A percentile compares a stretch with the other conserved stretches of the same genome.
These are phyloP conservation scores for Anacardium occidentale DNA, from an alignment of 345 rosid species.

Conservation along the genomic window DNA sequence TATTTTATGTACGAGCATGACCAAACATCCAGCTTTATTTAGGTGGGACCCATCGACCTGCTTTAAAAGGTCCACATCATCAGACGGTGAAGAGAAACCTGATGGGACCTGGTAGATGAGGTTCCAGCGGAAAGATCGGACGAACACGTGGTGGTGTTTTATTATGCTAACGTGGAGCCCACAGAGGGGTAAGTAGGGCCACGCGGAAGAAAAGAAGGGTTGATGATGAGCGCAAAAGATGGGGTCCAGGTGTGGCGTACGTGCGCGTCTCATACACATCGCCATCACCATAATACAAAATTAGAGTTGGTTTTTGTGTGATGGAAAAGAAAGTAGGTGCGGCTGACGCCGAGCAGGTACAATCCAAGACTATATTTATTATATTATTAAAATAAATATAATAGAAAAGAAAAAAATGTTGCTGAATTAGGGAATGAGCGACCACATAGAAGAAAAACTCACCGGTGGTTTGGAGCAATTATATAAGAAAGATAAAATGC, in stretches of 20 bases:
- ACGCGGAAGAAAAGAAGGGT: not conserved
- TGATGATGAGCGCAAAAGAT: not conserved
- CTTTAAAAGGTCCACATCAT: slow-evolving; percentile 21
- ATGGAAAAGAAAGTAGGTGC: not conserved
- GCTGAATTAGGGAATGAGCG: too few species aligned
- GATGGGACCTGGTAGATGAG: slow-evolving; percentile 30
- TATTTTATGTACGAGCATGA: too few species aligned
- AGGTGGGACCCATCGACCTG: not conserved
- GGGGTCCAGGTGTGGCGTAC: slow-evolving; percentile 18
- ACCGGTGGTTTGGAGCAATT: not conserved
- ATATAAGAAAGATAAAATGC: not conserved
- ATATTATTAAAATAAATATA: too few species aligned
- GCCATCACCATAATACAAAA: slow-evolving; percentile 10
- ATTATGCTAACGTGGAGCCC: slow-evolving; percentile 10
- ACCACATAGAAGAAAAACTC: too few species aligned
- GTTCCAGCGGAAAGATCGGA: not conserved
- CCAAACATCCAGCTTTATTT: not conserved
- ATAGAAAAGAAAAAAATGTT: too few species aligned
- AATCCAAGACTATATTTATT: not conserved
- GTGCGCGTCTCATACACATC: slow-evolving; percentile 24
- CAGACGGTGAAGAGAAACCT: not conserved
- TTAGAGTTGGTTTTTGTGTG: not conserved
- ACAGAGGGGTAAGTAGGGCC: not conserved
- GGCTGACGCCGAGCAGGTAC: slow-evolving; percentile 3
- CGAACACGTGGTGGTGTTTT: slow-evolving; percentile 34